Conservation (phyloP, 2,329 filamentous ascomycete species). For the Penicillium sp. region DNA sequence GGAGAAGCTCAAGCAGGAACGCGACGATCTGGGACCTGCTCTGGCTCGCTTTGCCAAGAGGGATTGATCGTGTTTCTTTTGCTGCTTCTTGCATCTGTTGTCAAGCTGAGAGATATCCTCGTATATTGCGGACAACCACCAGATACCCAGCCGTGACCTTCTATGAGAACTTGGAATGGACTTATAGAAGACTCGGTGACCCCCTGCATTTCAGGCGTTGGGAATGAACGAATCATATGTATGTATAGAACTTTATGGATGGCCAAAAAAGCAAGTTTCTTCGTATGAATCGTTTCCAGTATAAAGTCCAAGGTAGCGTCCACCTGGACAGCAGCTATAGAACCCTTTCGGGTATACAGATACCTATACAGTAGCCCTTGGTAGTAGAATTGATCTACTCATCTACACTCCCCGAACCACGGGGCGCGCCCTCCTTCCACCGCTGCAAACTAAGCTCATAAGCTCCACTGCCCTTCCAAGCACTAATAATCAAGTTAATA, state of each 20-base stretch:
- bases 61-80: constrained; percentile 32
- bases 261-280: constrained; percentile 18
- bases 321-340: too few relatives aligned
- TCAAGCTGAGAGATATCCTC: constrained; percentile 1
- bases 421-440: constrained; percentile 44
- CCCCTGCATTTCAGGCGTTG: constrained; percentile 29
- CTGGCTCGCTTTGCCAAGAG: constrained; percentile 81
- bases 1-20: constrained; percentile 65
- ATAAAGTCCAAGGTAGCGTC: background rate
- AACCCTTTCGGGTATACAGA: too few relatives aligned
- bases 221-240: constrained; percentile 14
- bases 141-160: constrained; percentile 28
- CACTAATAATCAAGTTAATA: constrained; percentile 81
- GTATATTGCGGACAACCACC: constrained; percentile 4
- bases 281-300: constrained; percentile 1
- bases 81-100: constrained; percentile 7
- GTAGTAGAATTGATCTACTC: constrained; percentile 16
- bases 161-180: constrained; percentile 16
- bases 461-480: constrained; percentile 89
- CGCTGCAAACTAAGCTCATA: constrained; percentile 45
- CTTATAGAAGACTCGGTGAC: constrained; percentile 14
- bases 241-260: constrained; percentile 21
- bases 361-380: background rate
- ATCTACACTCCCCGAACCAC: constrained; percentile 38
- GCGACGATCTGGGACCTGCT: constrained; percentile 78